Evolutionary conservation across 371 early-diverging fungal genomes (phyloP).

Genomic region (Mucor circinelloides): DNA sequence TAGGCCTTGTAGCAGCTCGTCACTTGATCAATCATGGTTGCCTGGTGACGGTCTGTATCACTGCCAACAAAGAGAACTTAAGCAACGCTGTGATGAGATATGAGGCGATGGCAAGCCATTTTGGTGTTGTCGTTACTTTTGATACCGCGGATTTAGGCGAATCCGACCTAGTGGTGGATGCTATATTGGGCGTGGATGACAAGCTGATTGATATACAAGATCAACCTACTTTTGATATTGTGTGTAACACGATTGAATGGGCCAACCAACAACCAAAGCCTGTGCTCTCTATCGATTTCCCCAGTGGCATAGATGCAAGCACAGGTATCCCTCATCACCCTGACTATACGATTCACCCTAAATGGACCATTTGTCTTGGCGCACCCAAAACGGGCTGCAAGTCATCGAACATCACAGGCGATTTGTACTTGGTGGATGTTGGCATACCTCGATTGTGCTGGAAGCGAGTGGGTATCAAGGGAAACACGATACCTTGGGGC

Average conservation of each 20-base stretch:
- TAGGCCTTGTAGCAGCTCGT: constrained; percentile 69
- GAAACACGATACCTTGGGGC: constrained; percentile 68
- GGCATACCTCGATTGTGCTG: constrained; percentile 72
- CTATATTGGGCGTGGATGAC: constrained; percentile 67
- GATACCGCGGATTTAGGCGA: constrained; percentile 1
- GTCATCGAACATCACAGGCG: constrained; percentile 62
- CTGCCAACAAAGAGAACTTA: constrained; percentile 45
- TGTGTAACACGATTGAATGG: constrained; percentile 69
- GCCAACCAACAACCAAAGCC: constrained; percentile 68
- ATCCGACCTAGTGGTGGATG: constrained; percentile 76
- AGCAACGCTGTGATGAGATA: constrained; percentile 41
- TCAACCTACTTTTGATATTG: constrained; percentile 43
- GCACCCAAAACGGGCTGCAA: constrained; percentile 71
- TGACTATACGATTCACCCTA: constrained; percentile 51
- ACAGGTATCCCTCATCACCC: constrained; percentile 47
- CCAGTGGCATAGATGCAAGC: constrained; percentile 67
- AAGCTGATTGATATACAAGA: constrained; percentile 59
- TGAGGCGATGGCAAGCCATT: constrained; percentile 41
- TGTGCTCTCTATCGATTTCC: constrained; percentile 71
- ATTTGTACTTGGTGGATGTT: constrained; percentile 78
- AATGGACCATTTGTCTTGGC: constrained; percentile 80
- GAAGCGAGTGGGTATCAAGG: constrained; percentile 62
- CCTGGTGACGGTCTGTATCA: constrained; percentile 63
- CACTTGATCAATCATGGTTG: constrained; percentile 79
- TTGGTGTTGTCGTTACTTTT: constrained; percentile 38